phyloP scores from a whole-genome alignment of 352 stramenopile species.

The Phytophthora megakarya region DNA sequence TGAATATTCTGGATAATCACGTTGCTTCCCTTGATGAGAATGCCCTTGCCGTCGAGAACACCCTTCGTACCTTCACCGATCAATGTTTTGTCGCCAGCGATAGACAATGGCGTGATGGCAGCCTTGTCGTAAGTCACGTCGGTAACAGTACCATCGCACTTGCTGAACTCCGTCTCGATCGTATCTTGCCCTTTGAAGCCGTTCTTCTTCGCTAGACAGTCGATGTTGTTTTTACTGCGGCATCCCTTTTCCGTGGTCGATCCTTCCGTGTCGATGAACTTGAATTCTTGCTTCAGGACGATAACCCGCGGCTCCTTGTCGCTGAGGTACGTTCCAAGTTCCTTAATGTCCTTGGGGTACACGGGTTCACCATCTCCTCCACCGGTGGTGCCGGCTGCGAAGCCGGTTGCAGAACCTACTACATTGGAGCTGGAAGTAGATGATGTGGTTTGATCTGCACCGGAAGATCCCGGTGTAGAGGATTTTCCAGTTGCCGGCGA shows the following conservation, averaged over 20 bases:
- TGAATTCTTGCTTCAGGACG: constrained; percentile 50
- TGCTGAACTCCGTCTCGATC: constrained; percentile 40
- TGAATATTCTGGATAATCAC: constrained; percentile 57
- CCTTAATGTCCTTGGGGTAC: constrained; percentile 41
- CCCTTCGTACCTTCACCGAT: constrained; percentile 42
- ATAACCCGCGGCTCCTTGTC: constrained; percentile 48
- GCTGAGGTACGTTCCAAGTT: constrained; percentile 46
- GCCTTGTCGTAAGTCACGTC: constrained; percentile 33
- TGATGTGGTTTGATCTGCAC: background rate
- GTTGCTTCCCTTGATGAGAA: constrained; percentile 41
- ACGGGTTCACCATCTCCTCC: constrained; percentile 40
- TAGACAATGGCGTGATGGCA: constrained; percentile 25
- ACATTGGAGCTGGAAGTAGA: constrained; percentile 5
- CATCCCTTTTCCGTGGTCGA: constrained; percentile 49
- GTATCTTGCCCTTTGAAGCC: constrained; percentile 50
- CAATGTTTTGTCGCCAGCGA: constrained; percentile 45
- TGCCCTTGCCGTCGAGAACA: constrained; percentile 45
- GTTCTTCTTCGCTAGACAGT: constrained; percentile 57
- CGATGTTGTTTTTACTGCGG: constrained; percentile 36
- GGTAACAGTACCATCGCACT: constrained; percentile 33
- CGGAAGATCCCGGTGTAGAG: background rate
- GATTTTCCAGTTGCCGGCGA: no score
- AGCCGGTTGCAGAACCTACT: constrained; percentile 10
- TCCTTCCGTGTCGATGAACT: constrained; percentile 50
- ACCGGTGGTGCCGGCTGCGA: constrained; percentile 35